A percentile compares a stretch with the other conserved stretches of the same genome.
phyloP scores from a whole-genome alignment of 805 yeast species.

The Starmerella scarabaei region DNA sequence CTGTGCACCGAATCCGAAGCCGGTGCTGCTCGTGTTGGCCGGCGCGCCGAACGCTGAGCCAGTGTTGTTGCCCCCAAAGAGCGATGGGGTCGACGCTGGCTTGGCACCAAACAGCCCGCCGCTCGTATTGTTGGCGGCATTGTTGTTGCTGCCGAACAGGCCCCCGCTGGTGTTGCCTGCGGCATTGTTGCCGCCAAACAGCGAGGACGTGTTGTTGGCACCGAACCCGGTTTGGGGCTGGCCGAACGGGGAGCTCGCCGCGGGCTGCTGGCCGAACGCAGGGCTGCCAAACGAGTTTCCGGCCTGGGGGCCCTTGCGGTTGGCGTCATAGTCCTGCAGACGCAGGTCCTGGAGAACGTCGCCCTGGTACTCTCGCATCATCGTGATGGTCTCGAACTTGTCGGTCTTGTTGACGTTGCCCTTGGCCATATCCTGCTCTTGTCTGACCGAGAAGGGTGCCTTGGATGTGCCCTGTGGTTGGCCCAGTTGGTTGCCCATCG shows the following conservation, averaged over 20 bases:
- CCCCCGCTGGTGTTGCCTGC: slow-evolving; percentile 24
- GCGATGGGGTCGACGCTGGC: slow-evolving; percentile 8
- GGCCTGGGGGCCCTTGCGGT: slow-evolving; percentile 33
- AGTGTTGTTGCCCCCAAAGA: slow-evolving; percentile 20
- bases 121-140: slow-evolving; percentile 13
- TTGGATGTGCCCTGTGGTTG: slow-evolving; percentile 26
- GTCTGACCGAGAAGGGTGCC: slow-evolving; percentile 49
- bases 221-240: slow-evolving; percentile 4
- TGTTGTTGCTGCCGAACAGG: slow-evolving; percentile 14
- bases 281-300: background rate
- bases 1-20: background rate
- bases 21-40: background rate
- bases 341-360: slow-evolving; percentile 82
- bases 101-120: slow-evolving; percentile 25
- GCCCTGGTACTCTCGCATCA: slow-evolving; percentile 83
- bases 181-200: no score
- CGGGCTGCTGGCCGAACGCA: slow-evolving; percentile 5
- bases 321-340: slow-evolving; percentile 70
- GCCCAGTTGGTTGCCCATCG: no score
- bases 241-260: slow-evolving; percentile 7
- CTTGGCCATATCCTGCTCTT: slow-evolving; percentile 49
- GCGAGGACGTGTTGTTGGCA: slow-evolving; percentile 1
- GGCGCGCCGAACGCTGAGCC: background rate
- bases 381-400: slow-evolving; percentile 59
- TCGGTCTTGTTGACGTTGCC: slow-evolving; percentile 12